Evolutionary conservation across 176 grass and related monocot genomes (phyloP), one percentile per base, ranked within the genome.

Genomic region (Typha latifolia): DNA sequence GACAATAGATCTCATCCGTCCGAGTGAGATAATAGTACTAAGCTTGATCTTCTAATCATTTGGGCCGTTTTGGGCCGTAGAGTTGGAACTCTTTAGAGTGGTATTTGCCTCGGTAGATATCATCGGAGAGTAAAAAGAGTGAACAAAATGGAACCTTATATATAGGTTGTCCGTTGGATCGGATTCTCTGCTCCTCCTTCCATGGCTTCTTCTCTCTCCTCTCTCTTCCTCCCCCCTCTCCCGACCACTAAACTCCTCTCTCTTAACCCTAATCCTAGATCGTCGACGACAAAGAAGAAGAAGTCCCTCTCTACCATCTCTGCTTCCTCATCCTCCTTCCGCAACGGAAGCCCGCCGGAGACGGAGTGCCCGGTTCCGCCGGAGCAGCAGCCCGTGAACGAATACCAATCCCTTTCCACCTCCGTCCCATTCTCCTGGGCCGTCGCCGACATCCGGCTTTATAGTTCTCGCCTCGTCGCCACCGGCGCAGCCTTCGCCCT

Each of bases 381-480:
- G 55, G 94, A 92, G 78, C 94, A 92, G 80, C 80, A 57, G 26
- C 94, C 94, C 2, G 88, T 92, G 59, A 97, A 97, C 78, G 94
- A 97, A 85, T 97, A 90, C 83, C 85, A 92, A 79, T 67, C 85
- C 16, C 85, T 97, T 8, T 69, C 73, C 9, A 52, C 76, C 14
- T 97, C 94, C 5, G 72, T 80, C 21, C 94, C 85, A 34, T 97
- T 97, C 72, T 92, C 85, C 22, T 92, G 94, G 94, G 85, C 89
- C 2, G 57, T 85, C 12, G 73, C 77, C 14, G 85, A 92, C 68
- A 72, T 89, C 69, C 20, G 19, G 4, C 14, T 81, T 57, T 97
- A 97, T 63, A 79, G 81, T 74, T 84, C 85, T 43, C 83, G 85
- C 78, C 88, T 97, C 67, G 78, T 72, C 32, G 22, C 72, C 78